Percentiles rank a stretch among this genome's conserved stretches.
Evolutionary conservation across 129 eudicot genomes (phyloP).

Genomic region (Flaveria robusta): DNA sequence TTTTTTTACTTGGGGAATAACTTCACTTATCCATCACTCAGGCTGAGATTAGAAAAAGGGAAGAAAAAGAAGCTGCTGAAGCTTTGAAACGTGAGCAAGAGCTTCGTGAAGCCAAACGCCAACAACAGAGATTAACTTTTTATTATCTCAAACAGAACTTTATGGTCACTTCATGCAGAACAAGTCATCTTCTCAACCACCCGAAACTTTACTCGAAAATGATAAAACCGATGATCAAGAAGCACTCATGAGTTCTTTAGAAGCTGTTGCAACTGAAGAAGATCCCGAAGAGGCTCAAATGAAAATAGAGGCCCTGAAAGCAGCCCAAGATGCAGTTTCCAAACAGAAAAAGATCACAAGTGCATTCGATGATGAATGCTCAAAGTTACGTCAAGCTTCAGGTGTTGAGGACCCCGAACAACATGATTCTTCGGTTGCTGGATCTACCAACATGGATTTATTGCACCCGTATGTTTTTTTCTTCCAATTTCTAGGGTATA

Average conservation of each 20-base stretch:
- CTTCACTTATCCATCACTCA: slow-evolving; percentile 34
- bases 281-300: slow-evolving; percentile 85
- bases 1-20: slow-evolving; percentile 18
- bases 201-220: slow-evolving; percentile 49
- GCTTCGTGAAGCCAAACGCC: slow-evolving; percentile 95
- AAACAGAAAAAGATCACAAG: slow-evolving; percentile 82
- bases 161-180: slow-evolving; percentile 98
- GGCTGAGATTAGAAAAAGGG: slow-evolving; percentile 94
- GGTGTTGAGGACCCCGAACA: slow-evolving; percentile 55
- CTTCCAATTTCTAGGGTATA: neutral
- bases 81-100: slow-evolving; percentile 94
- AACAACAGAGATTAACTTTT: slow-evolving; percentile 84
- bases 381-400: slow-evolving; percentile 62
- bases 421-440: slow-evolving; percentile 56
- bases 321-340: slow-evolving; percentile 98
- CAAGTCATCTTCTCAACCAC: slow-evolving; percentile 57
- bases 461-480: slow-evolving; percentile 71
- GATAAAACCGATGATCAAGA: slow-evolving; percentile 50
- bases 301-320: slow-evolving; percentile 83
- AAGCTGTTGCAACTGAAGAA: slow-evolving; percentile 52
- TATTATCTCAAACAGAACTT: slow-evolving; percentile 91
- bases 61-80: slow-evolving; percentile 99
- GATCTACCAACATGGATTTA: slow-evolving; percentile 85
- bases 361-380: slow-evolving; percentile 85
- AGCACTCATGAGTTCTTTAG: slow-evolving; percentile 39